A percentile compares a stretch with the other conserved stretches of the same genome.
These are phyloP conservation scores for Paracamarosporium sp. DNA, from an alignment of 2,329 filamentous ascomycete species.

Conservation along the genomic window DNA sequence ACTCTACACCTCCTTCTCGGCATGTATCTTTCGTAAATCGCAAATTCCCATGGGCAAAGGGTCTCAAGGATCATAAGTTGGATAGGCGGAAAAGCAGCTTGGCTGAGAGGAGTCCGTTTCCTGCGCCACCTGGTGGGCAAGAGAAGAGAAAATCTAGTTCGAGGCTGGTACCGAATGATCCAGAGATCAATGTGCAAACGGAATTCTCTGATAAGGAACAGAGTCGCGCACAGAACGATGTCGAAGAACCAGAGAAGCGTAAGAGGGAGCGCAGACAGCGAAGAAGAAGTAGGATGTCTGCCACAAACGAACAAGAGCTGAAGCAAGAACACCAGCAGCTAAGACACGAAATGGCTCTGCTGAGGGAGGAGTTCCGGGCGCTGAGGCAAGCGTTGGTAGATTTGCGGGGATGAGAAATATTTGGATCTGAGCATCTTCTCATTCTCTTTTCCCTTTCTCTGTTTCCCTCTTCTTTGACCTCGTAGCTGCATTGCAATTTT, in stretches of 20 bases:
- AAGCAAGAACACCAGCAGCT: slow-evolving; percentile 18
- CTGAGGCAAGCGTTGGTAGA: slow-evolving; percentile 23
- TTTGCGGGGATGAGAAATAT: neutral
- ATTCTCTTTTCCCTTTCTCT: neutral
- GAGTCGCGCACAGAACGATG: neutral
- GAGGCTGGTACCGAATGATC: slow-evolving; percentile 4
- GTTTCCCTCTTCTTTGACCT: neutral
- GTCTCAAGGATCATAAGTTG: neutral
- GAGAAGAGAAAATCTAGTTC: slow-evolving; percentile 7
- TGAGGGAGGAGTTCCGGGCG: slow-evolving; percentile 24
- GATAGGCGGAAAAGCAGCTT: neutral
- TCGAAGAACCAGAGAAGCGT: neutral
- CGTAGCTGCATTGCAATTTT: too few relatives aligned
- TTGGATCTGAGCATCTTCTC: neutral
- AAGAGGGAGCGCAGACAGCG: neutral
- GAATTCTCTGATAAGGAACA: neutral
- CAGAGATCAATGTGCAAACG: slow-evolving; percentile 2
- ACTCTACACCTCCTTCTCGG: neutral
- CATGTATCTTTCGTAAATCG: neutral
- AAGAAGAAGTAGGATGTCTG: neutral
- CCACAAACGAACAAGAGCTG: neutral
- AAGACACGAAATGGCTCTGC: slow-evolving; percentile 18
- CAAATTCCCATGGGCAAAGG: neutral
- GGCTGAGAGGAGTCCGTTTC: slow-evolving; percentile 4
- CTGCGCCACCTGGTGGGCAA: slow-evolving; percentile 1